These are phyloP conservation scores for Rhizoctonia solani DNA, from an alignment of 1,284 basidiomycete species.

Conservation along the genomic window DNA sequence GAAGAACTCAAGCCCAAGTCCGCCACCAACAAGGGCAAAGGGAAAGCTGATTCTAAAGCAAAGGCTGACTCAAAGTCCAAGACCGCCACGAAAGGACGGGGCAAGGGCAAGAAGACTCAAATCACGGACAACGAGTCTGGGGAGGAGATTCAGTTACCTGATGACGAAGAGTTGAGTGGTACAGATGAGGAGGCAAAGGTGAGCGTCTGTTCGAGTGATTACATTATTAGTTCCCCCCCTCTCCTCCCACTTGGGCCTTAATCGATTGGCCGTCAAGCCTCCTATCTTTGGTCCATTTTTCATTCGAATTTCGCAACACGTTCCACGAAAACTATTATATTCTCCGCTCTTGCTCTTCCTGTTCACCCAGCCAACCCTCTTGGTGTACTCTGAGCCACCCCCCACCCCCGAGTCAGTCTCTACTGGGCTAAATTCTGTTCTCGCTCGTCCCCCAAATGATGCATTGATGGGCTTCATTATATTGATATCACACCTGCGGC, in stretches of 20 bases:
- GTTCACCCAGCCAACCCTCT: too few relatives aligned
- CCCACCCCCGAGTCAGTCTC: too few relatives aligned
- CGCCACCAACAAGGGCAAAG: slow-evolving; percentile 8
- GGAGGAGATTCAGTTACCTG: slow-evolving; percentile 24
- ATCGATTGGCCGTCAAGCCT: too few relatives aligned
- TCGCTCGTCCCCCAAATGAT: too few relatives aligned
- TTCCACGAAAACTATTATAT: too few relatives aligned
- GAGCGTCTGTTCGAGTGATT: not conserved
- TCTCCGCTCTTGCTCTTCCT: too few relatives aligned
- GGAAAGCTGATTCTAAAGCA: not conserved
- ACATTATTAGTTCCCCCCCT: not conserved
- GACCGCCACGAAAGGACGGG: not conserved
- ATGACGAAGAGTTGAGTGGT: slow-evolving; percentile 33
- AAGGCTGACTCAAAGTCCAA: not conserved
- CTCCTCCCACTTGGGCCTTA: not conserved
- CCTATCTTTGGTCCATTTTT: too few relatives aligned
- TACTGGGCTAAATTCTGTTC: too few relatives aligned
- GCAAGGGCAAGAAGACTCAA: slow-evolving; percentile 16
- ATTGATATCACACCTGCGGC: too few relatives aligned
- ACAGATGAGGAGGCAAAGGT: slow-evolving; percentile 26
- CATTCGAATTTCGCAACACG: too few relatives aligned
- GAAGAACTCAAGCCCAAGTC: slow-evolving; percentile 19
- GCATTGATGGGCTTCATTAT: too few relatives aligned
- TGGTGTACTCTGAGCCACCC: too few relatives aligned
- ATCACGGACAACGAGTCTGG: not conserved